phyloP scores from a whole-genome alignment of 345 rosid species.

The Murraya koenigii region DNA sequence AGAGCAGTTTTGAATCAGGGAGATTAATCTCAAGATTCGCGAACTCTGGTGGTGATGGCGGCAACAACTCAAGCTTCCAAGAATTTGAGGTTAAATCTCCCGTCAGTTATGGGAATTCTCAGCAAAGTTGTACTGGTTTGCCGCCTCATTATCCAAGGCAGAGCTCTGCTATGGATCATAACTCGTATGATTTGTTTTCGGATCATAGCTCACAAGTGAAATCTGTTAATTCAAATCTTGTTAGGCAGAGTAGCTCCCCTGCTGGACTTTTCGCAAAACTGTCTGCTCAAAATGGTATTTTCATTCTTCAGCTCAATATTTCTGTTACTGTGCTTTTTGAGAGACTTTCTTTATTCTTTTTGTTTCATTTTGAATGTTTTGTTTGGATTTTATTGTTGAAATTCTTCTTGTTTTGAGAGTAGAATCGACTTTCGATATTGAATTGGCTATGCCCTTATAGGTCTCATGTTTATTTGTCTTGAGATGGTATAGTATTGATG shows the following conservation, averaged over 20 bases:
- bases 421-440: not conserved
- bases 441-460: not conserved
- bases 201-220: conserved; percentile 37
- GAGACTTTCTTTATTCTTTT: not conserved
- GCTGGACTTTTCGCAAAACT: conserved; percentile 65
- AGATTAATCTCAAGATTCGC: conserved; percentile 45
- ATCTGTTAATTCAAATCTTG: conserved; percentile 42
- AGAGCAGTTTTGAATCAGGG: conserved; percentile 34
- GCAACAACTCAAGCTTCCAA: conserved; percentile 19
- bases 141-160: conserved; percentile 85
- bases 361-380: not conserved
- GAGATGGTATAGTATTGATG: no score
- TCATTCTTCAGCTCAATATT: conserved; percentile 12
- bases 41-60: conserved; percentile 28
- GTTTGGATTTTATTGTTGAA: not conserved
- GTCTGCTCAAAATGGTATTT: conserved; percentile 68
- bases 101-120: conserved; percentile 32
- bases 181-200: conserved; percentile 45
- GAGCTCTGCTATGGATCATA: conserved; percentile 45
- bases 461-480: no score
- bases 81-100: conserved; percentile 34
- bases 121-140: conserved; percentile 50
- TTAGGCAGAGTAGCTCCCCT: conserved; percentile 81
- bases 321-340: not conserved
- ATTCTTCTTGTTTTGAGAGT: not conserved